phyloP scores from a whole-genome alignment of 805 yeast genomes.

The Phaffomyces antillensis region DNA sequence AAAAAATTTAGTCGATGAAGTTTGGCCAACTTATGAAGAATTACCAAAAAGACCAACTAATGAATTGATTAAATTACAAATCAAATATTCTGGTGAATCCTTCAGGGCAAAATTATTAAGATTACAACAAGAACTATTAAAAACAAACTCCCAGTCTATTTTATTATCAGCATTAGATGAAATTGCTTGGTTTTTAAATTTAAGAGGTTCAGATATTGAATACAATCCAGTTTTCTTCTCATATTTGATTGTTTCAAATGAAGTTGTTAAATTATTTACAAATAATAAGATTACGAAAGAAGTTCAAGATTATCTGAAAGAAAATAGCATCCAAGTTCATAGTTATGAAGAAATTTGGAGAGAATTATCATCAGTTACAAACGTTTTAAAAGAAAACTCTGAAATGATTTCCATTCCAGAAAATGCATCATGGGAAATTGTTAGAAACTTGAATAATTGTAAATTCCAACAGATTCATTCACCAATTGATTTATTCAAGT shows the following conservation, averaged over 20 bases:
- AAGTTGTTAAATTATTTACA: conserved; percentile 44
- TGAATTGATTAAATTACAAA: conserved; percentile 43
- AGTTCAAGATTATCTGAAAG: conserved; percentile 33
- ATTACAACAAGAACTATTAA: conserved; percentile 31
- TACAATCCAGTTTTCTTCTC: conserved; percentile 85
- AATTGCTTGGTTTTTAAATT: conserved; percentile 83
- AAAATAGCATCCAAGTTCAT: conserved; percentile 39
- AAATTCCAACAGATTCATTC: conserved; percentile 39
- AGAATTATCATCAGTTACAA: conserved; percentile 33
- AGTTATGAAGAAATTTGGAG: conserved; percentile 54
- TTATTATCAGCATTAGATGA: conserved; percentile 77
- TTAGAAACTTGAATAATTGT: conserved; percentile 39
- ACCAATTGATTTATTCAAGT: conserved; percentile 62
- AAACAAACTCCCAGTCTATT: conserved; percentile 35
- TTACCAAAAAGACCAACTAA: conserved; percentile 50
- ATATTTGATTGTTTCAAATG: conserved; percentile 40
- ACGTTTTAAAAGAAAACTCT: conserved; percentile 15
- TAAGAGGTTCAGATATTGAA: conserved; percentile 77
- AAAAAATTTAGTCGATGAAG: conserved; percentile 62
- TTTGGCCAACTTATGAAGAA: conserved; percentile 66
- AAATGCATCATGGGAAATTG: conserved; percentile 62
- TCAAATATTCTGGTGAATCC: conserved; percentile 58
- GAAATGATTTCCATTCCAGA: conserved; percentile 44
- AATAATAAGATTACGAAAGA: conserved; percentile 36
- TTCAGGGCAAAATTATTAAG: conserved; percentile 49